Evolutionary conservation across 192 early-diverging fungal genomes (phyloP), one percentile per base, ranked within the genome.

Genomic region (Coemansia sp.): DNA sequence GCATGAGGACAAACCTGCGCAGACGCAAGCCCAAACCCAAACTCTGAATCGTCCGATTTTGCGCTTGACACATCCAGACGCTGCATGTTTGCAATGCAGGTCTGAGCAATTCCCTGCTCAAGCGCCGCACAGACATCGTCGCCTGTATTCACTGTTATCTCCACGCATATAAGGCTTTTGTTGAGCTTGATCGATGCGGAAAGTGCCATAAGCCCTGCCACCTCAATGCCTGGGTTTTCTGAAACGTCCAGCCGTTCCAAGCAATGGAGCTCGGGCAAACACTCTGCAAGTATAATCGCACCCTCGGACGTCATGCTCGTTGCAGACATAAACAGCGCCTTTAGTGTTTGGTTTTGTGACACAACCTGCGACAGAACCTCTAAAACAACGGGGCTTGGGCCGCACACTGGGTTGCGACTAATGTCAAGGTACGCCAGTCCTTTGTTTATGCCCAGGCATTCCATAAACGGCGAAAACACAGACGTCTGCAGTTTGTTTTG

Each of bases 141-240:
- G 56, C 76, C 79, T 8, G 79, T 77, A 42, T 77, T 73, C 26
- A 84, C 71, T 0, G 83, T 87, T 56, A 96, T 68, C 59, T 94
- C 92, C 34, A 96, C 68, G 60, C 84, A 86, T 21, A 87, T 86
- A 46, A 96, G 66, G 48, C 87, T 87, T 42, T 79, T 69, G 73
- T 93, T 96, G 71, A 92, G 87, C 59, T 89, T 88, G 33, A 95
- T 82, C n/a, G 88, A 88, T 9, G 87, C 89, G 4, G 90, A 81
- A n/a, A 96, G 75, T 4, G 93, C 92, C 84, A 93, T 88, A 10
- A 92, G 72, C 8, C 93, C 94, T 2, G 89, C 91, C 64, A 94
- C 71, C 28, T 90, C 88, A 35, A 96, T 90, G 2, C 66, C 75
- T 12, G 87, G 84, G 71, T 96, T 96, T 23, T 84, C 75, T 6